Evolutionary conservation across 257 asterid species (phyloP).

Genomic region (Gardenia jasminoides): DNA sequence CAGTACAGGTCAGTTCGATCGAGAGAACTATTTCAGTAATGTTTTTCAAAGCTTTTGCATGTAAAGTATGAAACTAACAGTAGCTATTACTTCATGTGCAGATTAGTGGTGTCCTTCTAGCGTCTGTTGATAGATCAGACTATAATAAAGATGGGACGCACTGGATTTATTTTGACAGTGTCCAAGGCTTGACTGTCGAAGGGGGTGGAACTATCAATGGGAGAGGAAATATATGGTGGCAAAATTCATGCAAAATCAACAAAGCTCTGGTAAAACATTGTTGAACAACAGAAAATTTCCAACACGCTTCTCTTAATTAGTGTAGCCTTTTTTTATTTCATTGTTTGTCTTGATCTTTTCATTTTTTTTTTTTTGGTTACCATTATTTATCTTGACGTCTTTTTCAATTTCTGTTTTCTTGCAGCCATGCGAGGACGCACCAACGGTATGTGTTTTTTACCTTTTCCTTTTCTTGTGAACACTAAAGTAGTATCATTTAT

Average conservation of each 20-base stretch:
- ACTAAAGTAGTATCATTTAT: not conserved
- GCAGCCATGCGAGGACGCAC: constrained; percentile 85
- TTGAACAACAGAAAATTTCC: not conserved
- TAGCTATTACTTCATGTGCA: constrained; percentile 13
- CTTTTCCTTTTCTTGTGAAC: not conserved
- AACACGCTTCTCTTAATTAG: not conserved
- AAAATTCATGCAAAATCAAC: constrained; percentile 67
- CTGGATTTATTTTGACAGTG: constrained; percentile 53
- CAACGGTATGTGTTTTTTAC: constrained; percentile 62
- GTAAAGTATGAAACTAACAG: too few species aligned
- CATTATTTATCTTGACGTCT: not conserved
- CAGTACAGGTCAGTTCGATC: constrained; percentile 25
- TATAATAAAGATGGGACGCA: constrained; percentile 46
- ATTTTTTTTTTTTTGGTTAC: constrained; percentile 1
- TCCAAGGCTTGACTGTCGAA: constrained; percentile 49
- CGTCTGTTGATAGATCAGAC: constrained; percentile 47
- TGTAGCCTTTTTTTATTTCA: too few species aligned
- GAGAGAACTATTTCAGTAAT: not conserved
- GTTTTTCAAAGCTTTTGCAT: not conserved
- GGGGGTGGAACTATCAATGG: constrained; percentile 80
- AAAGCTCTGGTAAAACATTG: constrained; percentile 8
- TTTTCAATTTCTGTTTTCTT: not conserved
- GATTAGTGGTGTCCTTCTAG: constrained; percentile 58
- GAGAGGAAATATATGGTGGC: constrained; percentile 83
- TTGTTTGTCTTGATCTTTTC: not conserved